phyloP scores from a whole-genome alignment of 2,329 filamentous ascomycete genomes.

The Alternaria alternata region DNA sequence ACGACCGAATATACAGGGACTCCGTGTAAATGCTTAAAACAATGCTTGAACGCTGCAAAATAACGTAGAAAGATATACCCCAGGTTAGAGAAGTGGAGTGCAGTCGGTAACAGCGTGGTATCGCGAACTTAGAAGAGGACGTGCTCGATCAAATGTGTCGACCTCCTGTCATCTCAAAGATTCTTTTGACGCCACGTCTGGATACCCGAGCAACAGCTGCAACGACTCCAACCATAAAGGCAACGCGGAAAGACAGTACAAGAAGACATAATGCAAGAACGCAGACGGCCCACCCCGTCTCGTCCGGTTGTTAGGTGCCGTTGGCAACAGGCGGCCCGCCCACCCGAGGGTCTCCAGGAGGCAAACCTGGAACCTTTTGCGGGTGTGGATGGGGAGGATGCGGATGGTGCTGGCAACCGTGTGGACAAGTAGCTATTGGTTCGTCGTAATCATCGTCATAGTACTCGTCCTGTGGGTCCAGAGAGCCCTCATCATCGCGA shows the following conservation, averaged over 20 bases:
- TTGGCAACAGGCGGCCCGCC: conserved; percentile 33
- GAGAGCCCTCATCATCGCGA: conserved; percentile 40
- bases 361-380: conserved; percentile 31
- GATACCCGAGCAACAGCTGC: conserved; percentile 16
- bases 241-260: conserved; percentile 38
- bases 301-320: conserved; percentile 47
- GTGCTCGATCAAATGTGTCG: neutral
- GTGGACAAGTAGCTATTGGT: conserved; percentile 36
- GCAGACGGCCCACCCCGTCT: conserved; percentile 52
- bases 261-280: conserved; percentile 48
- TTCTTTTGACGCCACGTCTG: conserved; percentile 11
- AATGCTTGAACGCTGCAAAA: conserved; percentile 16
- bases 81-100: neutral
- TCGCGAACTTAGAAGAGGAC: neutral
- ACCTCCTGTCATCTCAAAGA: conserved; percentile 13
- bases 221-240: conserved; percentile 26
- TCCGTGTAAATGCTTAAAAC: conserved; percentile 15
- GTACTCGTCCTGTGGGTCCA: conserved; percentile 47
- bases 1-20: conserved; percentile 13
- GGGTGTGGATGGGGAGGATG: conserved; percentile 35
- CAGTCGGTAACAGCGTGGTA: neutral
- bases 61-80: neutral
- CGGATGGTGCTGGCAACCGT: conserved; percentile 43
- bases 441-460: conserved; percentile 52
- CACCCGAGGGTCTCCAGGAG: conserved; percentile 37